Base-by-base conservation (phyloP, 768 basidiomycete genomes). In the Termitomyces sp. region DNA sequence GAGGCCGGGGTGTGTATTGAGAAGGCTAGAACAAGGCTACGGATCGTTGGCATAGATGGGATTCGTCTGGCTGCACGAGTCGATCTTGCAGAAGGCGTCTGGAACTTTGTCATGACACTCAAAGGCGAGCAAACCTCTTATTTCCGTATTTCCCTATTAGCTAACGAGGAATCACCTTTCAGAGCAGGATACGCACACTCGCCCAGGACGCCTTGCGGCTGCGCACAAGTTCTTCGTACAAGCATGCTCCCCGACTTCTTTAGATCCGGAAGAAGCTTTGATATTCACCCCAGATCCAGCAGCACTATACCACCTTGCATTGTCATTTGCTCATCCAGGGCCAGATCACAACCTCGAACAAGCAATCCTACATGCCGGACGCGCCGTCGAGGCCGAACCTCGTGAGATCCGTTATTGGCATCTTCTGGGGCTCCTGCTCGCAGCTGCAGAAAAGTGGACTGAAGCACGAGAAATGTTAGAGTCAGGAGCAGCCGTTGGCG, bases 361-460 rank as follows among this genome's bases (percentile, higher is more conserved):
- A 33, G 92, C 95, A 0, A 81, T 90, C 7, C 73, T 80, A 15
- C 77, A 85, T 55, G 90, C 92, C 0, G 86, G 88, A 7, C 68
- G 77, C 4, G 91, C 94, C 1, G 85, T 96, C 3, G 90, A 95
- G 70, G 78, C 80, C 7, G 85, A 89, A 35, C 78, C 88, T 0
- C 70, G 68, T 44, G 81, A 83, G 59, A 75, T 91, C 28, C 82
- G 92, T 45, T 89, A 91, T 57, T 98, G 95, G 96, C 96, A 98
- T 73, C 82, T 98, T 16, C 80, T 98, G 0, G 94, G 91, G 0
- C 76, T 98, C 5, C 73, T 96, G 12, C 79, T 96, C n/a, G 86
- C 87, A 0, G 88, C 90, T 9, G 77, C 80, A 33, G 92, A 90
- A 63, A 87, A 94, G 65, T 93, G 92, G 91, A 74, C 74, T 38